Percentiles rank a stretch among this genome's conserved stretches.
Evolutionary conservation across 2,329 filamentous ascomycete species (phyloP).

Genomic region (Fusarium sp.): DNA sequence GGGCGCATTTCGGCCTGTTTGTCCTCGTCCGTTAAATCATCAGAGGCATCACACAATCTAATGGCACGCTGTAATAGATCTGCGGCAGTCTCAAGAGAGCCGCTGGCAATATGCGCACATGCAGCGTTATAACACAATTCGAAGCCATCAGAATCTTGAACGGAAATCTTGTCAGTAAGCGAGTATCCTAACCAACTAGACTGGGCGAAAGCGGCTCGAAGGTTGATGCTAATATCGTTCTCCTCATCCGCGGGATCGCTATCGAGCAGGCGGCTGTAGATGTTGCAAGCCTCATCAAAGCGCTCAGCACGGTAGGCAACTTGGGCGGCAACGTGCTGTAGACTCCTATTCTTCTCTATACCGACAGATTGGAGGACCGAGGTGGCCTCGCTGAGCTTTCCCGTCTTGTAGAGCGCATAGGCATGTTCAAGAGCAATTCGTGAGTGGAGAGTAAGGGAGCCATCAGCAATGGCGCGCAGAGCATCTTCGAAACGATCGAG

Average conservation of each 20-base stretch:
- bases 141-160: slow-evolving; percentile 76
- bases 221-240: slow-evolving; percentile 82
- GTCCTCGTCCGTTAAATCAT: slow-evolving; percentile 80
- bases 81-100: slow-evolving; percentile 73
- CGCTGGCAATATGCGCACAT: slow-evolving; percentile 77
- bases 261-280: slow-evolving; percentile 71
- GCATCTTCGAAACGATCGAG: slow-evolving; percentile 87
- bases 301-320: slow-evolving; percentile 80
- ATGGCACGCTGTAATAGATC: slow-evolving; percentile 77
- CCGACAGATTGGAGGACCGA: slow-evolving; percentile 53
- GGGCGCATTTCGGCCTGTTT: slow-evolving; percentile 80
- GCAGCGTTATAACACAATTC: slow-evolving; percentile 86
- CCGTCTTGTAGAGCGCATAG: slow-evolving; percentile 87
- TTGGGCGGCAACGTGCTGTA: slow-evolving; percentile 71
- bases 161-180: slow-evolving; percentile 60
- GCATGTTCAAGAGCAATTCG: slow-evolving; percentile 76
- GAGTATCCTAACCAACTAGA: slow-evolving; percentile 73
- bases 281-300: slow-evolving; percentile 73
- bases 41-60: slow-evolving; percentile 77
- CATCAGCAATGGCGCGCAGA: slow-evolving; percentile 74
- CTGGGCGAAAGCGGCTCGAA: slow-evolving; percentile 78
- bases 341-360: slow-evolving; percentile 50
- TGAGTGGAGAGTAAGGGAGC: slow-evolving; percentile 70
- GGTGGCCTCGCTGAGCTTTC: slow-evolving; percentile 75
- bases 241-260: slow-evolving; percentile 69